phyloP scores from a whole-genome alignment of 1,284 basidiomycete species.

The Vanrija sp. region DNA sequence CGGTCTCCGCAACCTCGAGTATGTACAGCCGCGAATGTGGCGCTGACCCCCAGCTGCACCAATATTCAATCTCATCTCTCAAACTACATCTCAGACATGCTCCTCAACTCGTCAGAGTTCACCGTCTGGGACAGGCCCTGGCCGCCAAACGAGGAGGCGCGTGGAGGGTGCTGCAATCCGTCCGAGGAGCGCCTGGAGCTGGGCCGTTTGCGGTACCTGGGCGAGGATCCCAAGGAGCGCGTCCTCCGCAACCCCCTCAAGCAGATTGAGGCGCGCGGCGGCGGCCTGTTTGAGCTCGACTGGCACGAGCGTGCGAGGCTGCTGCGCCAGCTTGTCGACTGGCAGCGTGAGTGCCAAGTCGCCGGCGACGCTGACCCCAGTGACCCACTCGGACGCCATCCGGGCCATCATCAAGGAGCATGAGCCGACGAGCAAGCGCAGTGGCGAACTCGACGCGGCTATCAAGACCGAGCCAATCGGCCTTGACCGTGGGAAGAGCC shows the following conservation, averaged over 20 bases:
- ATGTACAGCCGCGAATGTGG: conserved; percentile 3
- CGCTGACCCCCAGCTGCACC: conserved; percentile 26
- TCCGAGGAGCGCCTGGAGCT: conserved; percentile 22
- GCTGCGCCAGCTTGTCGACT: conserved; percentile 47
- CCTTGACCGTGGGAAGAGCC: conserved; percentile 37
- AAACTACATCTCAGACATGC: conserved; percentile 35
- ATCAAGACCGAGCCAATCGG: conserved; percentile 34
- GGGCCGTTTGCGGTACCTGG: conserved; percentile 31
- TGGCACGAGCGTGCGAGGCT: conserved; percentile 39
- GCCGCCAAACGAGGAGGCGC: conserved; percentile 40
- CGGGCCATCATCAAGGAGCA: conserved; percentile 36
- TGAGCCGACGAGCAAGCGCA: conserved; percentile 7
- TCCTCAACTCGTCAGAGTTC: conserved; percentile 34
- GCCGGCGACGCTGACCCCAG: conserved; percentile 13
- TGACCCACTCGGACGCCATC: conserved; percentile 36
- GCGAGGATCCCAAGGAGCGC: conserved; percentile 26
- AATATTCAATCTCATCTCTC: conserved; percentile 39
- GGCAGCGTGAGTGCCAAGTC: conserved; percentile 36
- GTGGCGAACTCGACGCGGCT: not conserved
- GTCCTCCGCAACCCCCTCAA: conserved; percentile 31
- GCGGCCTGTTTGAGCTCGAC: conserved; percentile 41
- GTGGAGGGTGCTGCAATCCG: conserved; percentile 32
- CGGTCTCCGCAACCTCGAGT: conserved; percentile 6
- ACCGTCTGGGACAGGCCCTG: conserved; percentile 45
- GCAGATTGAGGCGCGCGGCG: conserved; percentile 27